Evolutionary conservation across 306 rosid genomes (phyloP), one percentile per base, ranked within the genome.

Genomic region (Sphenostylis stenocarpa): DNA sequence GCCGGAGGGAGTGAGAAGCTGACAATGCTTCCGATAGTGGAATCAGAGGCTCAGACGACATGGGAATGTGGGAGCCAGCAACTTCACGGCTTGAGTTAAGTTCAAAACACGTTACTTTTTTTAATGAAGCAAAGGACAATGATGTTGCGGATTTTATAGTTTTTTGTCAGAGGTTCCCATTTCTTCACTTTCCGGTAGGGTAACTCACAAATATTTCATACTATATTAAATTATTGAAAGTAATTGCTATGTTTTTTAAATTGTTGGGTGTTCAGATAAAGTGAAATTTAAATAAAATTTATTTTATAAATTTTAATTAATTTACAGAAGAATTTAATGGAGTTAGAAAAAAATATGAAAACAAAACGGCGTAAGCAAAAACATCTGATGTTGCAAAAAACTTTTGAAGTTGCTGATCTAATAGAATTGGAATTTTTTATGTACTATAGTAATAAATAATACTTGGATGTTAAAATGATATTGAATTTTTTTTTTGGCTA

Each of bases 41-140:
- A 53, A 94, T 53, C 70, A 93, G 80, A 75, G 87, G 89, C 75
- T 91, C 93, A 45, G 88, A 74, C 44, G 91, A 88, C 98, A 90
- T 93, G 17, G 78, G 33, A 56, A 58, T 38, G 24, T 38, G 9
- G 16, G n/a, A 63, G 28, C 34, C 9, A 17, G n/a, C 24, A 10
- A 64, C 17, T 64, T 36, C 60, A 5, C 17, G 0, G 28, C 15
- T 29, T 58, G 19, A 14, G 6, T 53, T 53, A 10, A 23, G 11
- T 36, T 34, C 6, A 74, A 33, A 64, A 4, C 61, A 21, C 47
- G 12, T 51, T 14, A 58, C 48, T 58, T 70, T 29, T 6, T 72
- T 71, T 6, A 16, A 12, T 45, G 86, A 72, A 28, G 28, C 45
- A 56, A 75, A 58, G 31, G 31, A 36, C 10, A 36, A 60, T 34